Conservation (phyloP, 331 rosid genomes). For the Dryas integrifolia region DNA sequence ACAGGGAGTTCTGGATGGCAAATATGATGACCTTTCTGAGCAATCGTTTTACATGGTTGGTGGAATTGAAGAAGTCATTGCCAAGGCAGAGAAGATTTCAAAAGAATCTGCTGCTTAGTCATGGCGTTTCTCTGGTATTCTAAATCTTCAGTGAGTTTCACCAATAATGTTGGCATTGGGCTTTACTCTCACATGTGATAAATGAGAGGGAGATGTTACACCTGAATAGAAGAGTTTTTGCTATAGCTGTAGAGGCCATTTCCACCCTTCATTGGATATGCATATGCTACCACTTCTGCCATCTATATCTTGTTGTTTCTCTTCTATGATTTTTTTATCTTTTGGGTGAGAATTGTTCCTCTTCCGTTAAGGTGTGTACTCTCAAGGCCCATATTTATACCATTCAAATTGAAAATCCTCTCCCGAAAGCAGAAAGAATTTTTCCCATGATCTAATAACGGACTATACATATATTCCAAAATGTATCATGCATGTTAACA, state of each 20-base stretch:
- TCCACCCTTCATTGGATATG: neutral
- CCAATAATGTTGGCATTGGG: slow-evolving; percentile 3
- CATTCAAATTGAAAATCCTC: neutral
- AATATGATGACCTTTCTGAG: slow-evolving; percentile 74
- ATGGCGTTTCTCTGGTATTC: neutral
- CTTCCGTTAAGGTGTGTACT: neutral
- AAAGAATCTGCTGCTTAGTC: slow-evolving; percentile 63
- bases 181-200: neutral
- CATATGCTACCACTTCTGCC: neutral
- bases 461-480: no score
- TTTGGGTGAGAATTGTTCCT: neutral
- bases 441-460: no score
- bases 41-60: slow-evolving; percentile 91
- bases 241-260: neutral
- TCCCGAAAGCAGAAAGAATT: no score
- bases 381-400: neutral
- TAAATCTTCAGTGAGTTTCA: neutral
- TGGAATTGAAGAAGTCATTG: slow-evolving; percentile 81
- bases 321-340: neutral
- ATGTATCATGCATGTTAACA: no score
- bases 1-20: slow-evolving; percentile 86
- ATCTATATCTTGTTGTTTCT: neutral
- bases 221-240: neutral
- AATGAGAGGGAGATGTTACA: neutral
- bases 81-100: slow-evolving; percentile 83